Evolutionary conservation across 2,329 filamentous ascomycete species (phyloP).

Genomic region (Penicillium sp.): DNA sequence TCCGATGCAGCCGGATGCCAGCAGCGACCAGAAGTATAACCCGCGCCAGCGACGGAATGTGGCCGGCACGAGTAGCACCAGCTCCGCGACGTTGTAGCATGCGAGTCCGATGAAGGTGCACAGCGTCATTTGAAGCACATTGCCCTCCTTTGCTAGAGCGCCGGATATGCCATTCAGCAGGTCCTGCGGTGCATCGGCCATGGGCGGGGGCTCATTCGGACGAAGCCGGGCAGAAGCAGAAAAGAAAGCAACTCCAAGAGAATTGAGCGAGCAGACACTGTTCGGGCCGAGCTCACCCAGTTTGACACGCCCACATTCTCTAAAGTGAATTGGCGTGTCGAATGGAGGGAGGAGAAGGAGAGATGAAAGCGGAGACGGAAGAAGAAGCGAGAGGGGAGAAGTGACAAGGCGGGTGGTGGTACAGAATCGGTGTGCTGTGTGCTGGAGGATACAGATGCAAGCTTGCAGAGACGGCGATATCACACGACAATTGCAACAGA

Average conservation of each 20-base stretch:
- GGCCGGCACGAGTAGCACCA: slow-evolving; percentile 39
- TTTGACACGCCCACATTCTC: slow-evolving; percentile 22
- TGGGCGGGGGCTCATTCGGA: slow-evolving; percentile 1
- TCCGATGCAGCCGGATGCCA: slow-evolving; percentile 36
- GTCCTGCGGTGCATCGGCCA: slow-evolving; percentile 21
- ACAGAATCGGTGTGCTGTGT: no score
- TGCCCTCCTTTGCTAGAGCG: slow-evolving; percentile 23
- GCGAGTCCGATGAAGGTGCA: slow-evolving; percentile 41
- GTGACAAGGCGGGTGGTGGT: not conserved
- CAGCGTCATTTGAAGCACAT: slow-evolving; percentile 25
- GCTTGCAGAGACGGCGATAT: no score
- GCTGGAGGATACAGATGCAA: slow-evolving; percentile 11
- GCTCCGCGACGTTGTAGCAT: slow-evolving; percentile 49
- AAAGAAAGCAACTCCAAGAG: not conserved
- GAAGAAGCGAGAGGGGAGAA: not conserved
- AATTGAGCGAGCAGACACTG: slow-evolving; percentile 6
- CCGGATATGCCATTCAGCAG: slow-evolving; percentile 33
- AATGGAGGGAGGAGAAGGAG: not conserved
- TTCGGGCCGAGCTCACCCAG: slow-evolving; percentile 17
- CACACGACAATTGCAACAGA: no score
- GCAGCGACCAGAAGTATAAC: slow-evolving; percentile 46
- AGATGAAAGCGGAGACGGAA: not conserved
- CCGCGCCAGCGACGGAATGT: slow-evolving; percentile 42
- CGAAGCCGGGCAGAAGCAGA: not conserved
- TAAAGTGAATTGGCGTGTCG: not conserved